These are phyloP conservation scores for Suhomyces ambrosiae DNA, from an alignment of 1,139 yeast genomes.

Conservation along the genomic window DNA sequence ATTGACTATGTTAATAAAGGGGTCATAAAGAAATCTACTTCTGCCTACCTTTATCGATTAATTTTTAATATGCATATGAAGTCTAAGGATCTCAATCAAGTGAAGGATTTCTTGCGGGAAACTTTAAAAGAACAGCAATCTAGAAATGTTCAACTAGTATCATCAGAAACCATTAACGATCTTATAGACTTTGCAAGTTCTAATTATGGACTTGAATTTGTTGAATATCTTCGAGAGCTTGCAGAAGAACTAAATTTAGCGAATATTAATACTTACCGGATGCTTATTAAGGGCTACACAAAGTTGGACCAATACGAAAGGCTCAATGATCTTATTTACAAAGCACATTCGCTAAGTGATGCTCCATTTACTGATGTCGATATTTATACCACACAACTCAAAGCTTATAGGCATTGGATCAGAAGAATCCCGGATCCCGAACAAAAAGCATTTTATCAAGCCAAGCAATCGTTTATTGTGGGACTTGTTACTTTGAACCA, in stretches of 20 bases:
- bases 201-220: slow-evolving; percentile 26
- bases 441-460: slow-evolving; percentile 4
- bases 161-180: slow-evolving; percentile 18
- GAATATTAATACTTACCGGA: slow-evolving; percentile 12
- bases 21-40: slow-evolving; percentile 33
- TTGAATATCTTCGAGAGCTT: slow-evolving; percentile 24
- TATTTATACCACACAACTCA: slow-evolving; percentile 34
- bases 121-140: slow-evolving; percentile 26
- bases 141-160: slow-evolving; percentile 21
- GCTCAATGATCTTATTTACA: slow-evolving; percentile 34
- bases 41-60: slow-evolving; percentile 39
- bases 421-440: slow-evolving; percentile 8
- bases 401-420: slow-evolving; percentile 36
- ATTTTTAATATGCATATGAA: slow-evolving; percentile 45
- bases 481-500: slow-evolving; percentile 10
- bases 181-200: slow-evolving; percentile 26
- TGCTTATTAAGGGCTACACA: slow-evolving; percentile 31
- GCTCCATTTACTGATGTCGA: slow-evolving; percentile 35
- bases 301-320: slow-evolving; percentile 33
- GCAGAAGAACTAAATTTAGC: slow-evolving; percentile 23
- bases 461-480: slow-evolving; percentile 16
- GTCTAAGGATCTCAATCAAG: slow-evolving; percentile 36
- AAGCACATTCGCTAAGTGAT: slow-evolving; percentile 32
- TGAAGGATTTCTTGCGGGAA: slow-evolving; percentile 44
- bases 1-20: slow-evolving; percentile 16